Conservation (phyloP, 495 filamentous ascomycete species). For the Astrothelium subdiscretum region DNA sequence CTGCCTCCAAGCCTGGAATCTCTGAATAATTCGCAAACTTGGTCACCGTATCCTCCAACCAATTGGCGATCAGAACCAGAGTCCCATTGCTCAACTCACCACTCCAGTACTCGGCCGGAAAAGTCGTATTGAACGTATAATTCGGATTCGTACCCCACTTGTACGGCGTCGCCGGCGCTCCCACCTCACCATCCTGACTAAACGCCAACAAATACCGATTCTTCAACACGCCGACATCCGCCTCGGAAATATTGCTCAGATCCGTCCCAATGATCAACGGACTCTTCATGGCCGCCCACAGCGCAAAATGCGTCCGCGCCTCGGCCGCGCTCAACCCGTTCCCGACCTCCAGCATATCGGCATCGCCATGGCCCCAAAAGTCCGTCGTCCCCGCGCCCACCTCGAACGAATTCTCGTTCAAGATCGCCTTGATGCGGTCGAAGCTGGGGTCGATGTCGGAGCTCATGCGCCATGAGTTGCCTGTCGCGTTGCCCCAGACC, state of each 20-base stretch:
- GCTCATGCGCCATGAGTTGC: conserved; percentile 44
- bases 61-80: conserved; percentile 45
- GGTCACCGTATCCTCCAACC: conserved; percentile 25
- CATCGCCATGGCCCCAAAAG: conserved; percentile 47
- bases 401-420: conserved; percentile 41
- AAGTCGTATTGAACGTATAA: conserved; percentile 47
- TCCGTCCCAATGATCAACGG: conserved; percentile 48
- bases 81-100: conserved; percentile 39
- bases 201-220: conserved; percentile 49
- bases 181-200: conserved; percentile 46
- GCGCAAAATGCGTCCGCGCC: conserved; percentile 33
- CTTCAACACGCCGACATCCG: conserved; percentile 43
- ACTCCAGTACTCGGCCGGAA: conserved; percentile 52
- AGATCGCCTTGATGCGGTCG: conserved; percentile 36
- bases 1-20: conserved; percentile 38
- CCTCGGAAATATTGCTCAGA: conserved; percentile 30
- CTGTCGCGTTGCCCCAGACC: conserved; percentile 39
- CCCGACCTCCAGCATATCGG: conserved; percentile 61
- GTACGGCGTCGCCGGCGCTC: conserved; percentile 46
- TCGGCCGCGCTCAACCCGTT: conserved; percentile 45
- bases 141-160: conserved; percentile 55
- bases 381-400: conserved; percentile 35
- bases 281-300: conserved; percentile 49
- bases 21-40: conserved; percentile 41
- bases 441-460: conserved; percentile 38